phyloP scores from a whole-genome alignment of 345 rosid genomes.

The Theobroma cacao region DNA sequence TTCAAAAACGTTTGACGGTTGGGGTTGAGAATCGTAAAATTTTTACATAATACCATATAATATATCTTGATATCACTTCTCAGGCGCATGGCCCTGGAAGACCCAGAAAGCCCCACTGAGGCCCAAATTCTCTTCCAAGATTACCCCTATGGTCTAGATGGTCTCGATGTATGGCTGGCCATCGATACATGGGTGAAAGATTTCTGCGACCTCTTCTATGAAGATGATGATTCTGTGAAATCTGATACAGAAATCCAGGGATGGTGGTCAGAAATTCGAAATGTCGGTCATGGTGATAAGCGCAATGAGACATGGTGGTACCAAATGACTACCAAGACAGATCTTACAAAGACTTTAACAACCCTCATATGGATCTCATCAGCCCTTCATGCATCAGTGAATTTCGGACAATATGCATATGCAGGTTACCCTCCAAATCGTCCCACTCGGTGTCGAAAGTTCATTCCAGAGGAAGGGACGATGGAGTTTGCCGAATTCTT shows the following conservation, averaged over 20 bases:
- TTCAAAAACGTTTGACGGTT: no score
- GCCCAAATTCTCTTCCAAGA: conserved; percentile 45
- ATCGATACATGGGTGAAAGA: conserved; percentile 55
- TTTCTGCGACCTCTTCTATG: conserved; percentile 49
- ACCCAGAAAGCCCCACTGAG: conserved; percentile 34
- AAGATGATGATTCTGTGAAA: conserved; percentile 33
- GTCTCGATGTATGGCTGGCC: conserved; percentile 55
- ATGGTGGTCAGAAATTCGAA: conserved; percentile 62
- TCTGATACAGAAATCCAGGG: conserved; percentile 51
- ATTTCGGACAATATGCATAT: conserved; percentile 55
- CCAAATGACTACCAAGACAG: conserved; percentile 29
- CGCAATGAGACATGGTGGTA: conserved; percentile 49
- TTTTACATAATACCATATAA: no score
- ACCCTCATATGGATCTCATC: conserved; percentile 62
- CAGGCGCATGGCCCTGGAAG: conserved; percentile 51
- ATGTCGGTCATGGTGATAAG: conserved; percentile 55
- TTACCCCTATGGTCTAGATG: conserved; percentile 62
- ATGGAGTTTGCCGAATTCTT: conserved; percentile 30
- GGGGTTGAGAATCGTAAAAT: no score
- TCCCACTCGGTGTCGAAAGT: conserved; percentile 41
- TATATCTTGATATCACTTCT: neutral
- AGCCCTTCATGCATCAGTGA: conserved; percentile 55
- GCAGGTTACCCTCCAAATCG: conserved; percentile 56
- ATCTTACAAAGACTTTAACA: conserved; percentile 40
- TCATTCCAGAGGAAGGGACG: conserved; percentile 51